A percentile compares a stretch with the other conserved stretches of the same genome.
Conservation (phyloP, 2,329 filamentous ascomycete genomes). For the Leptosphaerulina australis region DNA sequence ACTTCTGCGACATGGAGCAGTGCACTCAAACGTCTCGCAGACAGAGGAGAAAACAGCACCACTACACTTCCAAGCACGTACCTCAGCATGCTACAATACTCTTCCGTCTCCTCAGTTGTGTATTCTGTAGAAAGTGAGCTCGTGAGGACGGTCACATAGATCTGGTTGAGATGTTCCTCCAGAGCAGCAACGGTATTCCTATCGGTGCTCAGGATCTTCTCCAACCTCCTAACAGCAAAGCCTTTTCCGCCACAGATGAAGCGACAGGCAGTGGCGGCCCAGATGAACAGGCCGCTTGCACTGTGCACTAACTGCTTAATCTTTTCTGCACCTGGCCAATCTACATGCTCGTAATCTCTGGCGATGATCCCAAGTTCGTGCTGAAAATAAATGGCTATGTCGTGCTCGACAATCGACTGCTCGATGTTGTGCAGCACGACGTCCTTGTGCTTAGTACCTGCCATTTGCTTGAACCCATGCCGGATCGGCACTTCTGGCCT, state of each 20-base stretch:
- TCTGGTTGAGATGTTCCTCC: constrained; percentile 13
- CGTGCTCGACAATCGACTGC: constrained; percentile 19
- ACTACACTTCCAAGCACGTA: constrained; percentile 12
- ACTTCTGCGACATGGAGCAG: not conserved
- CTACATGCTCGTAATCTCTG: not conserved
- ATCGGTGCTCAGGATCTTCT: constrained; percentile 4
- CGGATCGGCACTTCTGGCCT: constrained; percentile 25
- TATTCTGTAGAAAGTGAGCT: constrained; percentile 5
- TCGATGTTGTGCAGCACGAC: constrained; percentile 8
- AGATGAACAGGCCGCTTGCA: constrained; percentile 46
- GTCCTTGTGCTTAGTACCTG: constrained; percentile 1
- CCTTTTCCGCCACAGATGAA: constrained; percentile 20
- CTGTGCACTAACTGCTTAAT: constrained; percentile 33
- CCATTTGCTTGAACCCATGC: constrained; percentile 15
- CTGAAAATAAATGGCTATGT: constrained; percentile 23
- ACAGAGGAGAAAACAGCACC: constrained; percentile 20
- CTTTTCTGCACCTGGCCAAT: constrained; percentile 25
- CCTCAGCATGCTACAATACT: constrained; percentile 3
- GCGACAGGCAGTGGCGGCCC: constrained; percentile 35
- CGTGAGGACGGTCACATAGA: constrained; percentile 16
- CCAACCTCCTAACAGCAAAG: constrained; percentile 5
- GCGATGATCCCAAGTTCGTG: constrained; percentile 12
- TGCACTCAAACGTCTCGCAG: not conserved
- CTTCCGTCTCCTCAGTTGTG: constrained; percentile 6
- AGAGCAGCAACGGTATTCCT: not conserved